phyloP scores from a whole-genome alignment of 345 rosid species.

The Salix arbutifolia region DNA sequence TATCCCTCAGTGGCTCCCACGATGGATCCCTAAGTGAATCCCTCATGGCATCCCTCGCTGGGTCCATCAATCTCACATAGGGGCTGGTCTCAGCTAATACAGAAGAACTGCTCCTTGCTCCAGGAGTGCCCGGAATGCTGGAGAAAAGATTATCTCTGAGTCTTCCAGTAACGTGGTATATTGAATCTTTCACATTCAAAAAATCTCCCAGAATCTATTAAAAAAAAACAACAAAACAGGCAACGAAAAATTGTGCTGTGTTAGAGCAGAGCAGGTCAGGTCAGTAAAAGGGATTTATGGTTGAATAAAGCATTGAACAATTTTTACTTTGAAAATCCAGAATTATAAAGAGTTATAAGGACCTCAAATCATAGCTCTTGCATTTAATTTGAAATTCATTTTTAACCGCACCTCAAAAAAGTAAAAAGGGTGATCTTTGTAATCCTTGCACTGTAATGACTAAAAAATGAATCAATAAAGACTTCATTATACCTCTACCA shows the following conservation, averaged over 20 bases:
- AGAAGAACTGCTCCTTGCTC: slow-evolving; percentile 41
- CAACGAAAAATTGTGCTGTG: background rate
- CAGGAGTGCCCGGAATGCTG: slow-evolving; percentile 28
- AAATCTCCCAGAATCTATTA: slow-evolving; percentile 47
- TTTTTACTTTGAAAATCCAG: background rate
- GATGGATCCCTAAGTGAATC: background rate
- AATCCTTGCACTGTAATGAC: background rate
- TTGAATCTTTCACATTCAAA: slow-evolving; percentile 65
- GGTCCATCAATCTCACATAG: slow-evolving; percentile 17
- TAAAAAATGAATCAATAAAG: background rate
- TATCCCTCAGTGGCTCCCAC: background rate
- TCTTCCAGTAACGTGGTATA: slow-evolving; percentile 71
- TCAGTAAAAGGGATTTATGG: background rate
- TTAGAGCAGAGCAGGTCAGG: background rate
- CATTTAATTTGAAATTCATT: background rate
- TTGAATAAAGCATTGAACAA: background rate
- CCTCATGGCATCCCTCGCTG: background rate
- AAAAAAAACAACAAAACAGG: slow-evolving; percentile 2
- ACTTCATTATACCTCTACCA: slow-evolving; percentile 52
- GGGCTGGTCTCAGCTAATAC: slow-evolving; percentile 49
- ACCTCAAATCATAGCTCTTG: background rate
- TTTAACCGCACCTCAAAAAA: background rate
- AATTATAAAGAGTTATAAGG: background rate
- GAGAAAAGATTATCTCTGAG: slow-evolving; percentile 66
- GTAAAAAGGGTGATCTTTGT: background rate